These are phyloP conservation scores for Paraurostyla sp. DNA, from an alignment of 73 alveolate genomes.

Conservation along the genomic window DNA sequence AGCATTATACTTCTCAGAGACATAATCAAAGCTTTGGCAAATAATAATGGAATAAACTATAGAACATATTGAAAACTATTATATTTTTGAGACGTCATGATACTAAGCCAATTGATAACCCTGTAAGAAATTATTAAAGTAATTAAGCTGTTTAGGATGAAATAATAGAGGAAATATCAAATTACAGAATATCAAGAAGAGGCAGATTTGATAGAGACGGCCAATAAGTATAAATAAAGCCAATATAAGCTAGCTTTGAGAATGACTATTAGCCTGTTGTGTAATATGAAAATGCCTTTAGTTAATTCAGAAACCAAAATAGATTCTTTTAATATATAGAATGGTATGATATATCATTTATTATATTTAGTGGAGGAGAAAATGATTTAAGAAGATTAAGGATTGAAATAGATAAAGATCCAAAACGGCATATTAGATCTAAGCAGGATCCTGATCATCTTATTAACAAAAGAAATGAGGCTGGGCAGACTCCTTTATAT, in stretches of 20 bases:
- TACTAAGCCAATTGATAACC: background rate
- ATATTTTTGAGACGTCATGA: background rate
- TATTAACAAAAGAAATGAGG: conserved; percentile 22
- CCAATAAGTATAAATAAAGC: background rate
- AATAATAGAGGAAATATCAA: background rate
- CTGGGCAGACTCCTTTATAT: conserved; percentile 75
- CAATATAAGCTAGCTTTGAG: background rate
- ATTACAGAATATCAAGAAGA: background rate
- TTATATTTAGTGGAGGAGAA: conserved; percentile 15
- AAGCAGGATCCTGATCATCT: conserved; percentile 15
- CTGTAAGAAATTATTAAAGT: background rate
- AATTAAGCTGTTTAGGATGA: background rate
- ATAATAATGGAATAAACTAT: background rate
- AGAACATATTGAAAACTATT: background rate
- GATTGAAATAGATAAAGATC: background rate
- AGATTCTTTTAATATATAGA: background rate
- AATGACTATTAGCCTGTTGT: too few relatives aligned
- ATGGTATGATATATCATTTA: background rate
- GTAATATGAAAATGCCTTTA: too few relatives aligned
- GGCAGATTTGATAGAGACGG: background rate
- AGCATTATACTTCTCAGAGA: background rate
- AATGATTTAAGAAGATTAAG: background rate
- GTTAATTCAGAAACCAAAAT: background rate
- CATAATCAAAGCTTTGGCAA: background rate
- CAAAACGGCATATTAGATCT: background rate